Conservation (phyloP, 441 rosid species). For the Pelargonium myrrhifolium region DNA sequence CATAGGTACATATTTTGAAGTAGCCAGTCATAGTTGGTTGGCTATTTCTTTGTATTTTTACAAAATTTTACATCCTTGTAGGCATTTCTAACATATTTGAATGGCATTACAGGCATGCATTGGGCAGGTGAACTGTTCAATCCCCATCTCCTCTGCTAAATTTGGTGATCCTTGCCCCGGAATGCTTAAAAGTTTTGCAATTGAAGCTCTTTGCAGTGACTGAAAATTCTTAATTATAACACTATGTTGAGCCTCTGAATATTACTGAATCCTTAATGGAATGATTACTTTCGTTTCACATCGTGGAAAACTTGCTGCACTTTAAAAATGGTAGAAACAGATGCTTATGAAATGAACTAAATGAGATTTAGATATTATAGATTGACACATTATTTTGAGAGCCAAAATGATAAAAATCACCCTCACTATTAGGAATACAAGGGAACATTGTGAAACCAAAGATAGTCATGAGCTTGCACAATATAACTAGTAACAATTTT, state of each 20-base stretch:
- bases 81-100: constrained; percentile 5
- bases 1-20: not conserved
- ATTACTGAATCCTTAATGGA: not conserved
- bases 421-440: too few species aligned
- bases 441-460: too few species aligned
- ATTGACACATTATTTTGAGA: too few species aligned
- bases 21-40: not conserved
- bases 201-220: constrained; percentile 45
- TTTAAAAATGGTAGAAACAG: too few species aligned
- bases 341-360: too few species aligned
- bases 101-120: constrained; percentile 44
- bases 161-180: constrained; percentile 49
- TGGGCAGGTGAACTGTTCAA: constrained; percentile 42
- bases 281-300: not conserved
- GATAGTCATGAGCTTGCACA: too few species aligned
- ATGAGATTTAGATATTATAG: too few species aligned
- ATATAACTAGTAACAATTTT: too few species aligned
- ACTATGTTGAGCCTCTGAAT: not conserved
- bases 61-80: not conserved
- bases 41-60: not conserved
- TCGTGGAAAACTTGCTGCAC: too few species aligned
- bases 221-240: constrained; percentile 7
- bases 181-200: constrained; percentile 34
- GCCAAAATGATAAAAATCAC: too few species aligned
- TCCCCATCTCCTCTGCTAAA: constrained; percentile 29